Conservation (phyloP, 805 yeast genomes). For the Kodamaea kakaduensis region DNA sequence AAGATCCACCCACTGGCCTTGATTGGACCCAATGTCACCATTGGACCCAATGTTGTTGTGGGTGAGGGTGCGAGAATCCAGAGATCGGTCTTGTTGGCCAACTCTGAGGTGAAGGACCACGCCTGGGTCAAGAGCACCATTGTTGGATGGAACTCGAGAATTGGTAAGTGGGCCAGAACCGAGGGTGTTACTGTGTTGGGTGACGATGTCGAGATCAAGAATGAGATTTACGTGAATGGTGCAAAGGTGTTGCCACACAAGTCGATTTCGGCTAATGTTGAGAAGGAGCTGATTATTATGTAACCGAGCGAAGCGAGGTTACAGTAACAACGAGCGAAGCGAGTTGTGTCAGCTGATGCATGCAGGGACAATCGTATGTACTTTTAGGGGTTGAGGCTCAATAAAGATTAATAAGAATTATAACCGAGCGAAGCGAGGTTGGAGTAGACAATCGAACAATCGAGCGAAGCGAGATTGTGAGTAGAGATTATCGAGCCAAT, state of each 20-base stretch:
- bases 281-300: slow-evolving; percentile 98
- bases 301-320: slow-evolving; percentile 43
- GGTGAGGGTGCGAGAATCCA: slow-evolving; percentile 99
- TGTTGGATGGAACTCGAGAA: slow-evolving; percentile 98
- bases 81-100: slow-evolving; percentile 87
- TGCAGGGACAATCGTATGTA: slow-evolving; percentile 7
- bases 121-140: slow-evolving; percentile 97
- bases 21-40: slow-evolving; percentile 96
- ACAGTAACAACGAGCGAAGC: background rate
- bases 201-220: slow-evolving; percentile 97
- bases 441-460: no score
- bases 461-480: background rate
- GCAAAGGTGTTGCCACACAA: slow-evolving; percentile 99
- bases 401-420: background rate
- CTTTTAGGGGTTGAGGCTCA: no score
- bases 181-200: slow-evolving; percentile 98
- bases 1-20: slow-evolving; percentile 87
- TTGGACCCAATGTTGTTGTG: slow-evolving; percentile 92
- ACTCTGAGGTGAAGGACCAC: slow-evolving; percentile 92
- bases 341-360: slow-evolving; percentile 21
- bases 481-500: background rate
- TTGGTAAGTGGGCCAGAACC: slow-evolving; percentile 98
- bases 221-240: slow-evolving; percentile 98
- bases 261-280: slow-evolving; percentile 92
- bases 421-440: no score